Evolutionary conservation across 495 filamentous ascomycete species (phyloP).

Genomic region (Hyaloscypha bicolor): DNA sequence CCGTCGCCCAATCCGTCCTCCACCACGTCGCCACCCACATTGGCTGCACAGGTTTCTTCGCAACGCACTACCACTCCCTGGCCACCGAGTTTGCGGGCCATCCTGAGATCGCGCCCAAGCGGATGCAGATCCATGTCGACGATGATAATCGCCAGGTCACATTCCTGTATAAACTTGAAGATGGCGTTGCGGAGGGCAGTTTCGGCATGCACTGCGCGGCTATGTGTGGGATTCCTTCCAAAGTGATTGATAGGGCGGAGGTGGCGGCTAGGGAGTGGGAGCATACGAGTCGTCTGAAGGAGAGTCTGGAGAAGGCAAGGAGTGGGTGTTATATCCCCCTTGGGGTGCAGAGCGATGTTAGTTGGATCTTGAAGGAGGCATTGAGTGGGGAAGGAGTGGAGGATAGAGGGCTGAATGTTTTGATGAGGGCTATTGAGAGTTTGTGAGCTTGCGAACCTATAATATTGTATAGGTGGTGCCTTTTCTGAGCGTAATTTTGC

Average conservation of each 20-base stretch:
- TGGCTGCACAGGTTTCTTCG: conserved; percentile 95
- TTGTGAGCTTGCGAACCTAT: conserved; percentile 38
- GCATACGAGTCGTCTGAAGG: conserved; percentile 85
- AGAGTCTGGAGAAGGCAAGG: conserved; percentile 80
- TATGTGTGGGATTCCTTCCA: conserved; percentile 91
- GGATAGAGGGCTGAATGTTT: conserved; percentile 61
- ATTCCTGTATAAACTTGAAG: conserved; percentile 94
- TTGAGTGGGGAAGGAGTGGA: conserved; percentile 43
- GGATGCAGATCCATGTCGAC: conserved; percentile 95
- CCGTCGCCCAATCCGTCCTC: conserved; percentile 93
- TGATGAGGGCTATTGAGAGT: conserved; percentile 75
- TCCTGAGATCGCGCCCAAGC: conserved; percentile 79
- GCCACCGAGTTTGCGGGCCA: conserved; percentile 87
- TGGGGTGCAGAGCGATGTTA: conserved; percentile 89
- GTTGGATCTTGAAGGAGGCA: conserved; percentile 69
- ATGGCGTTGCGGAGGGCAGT: conserved; percentile 93
- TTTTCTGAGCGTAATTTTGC: background rate
- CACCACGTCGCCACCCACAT: conserved; percentile 94
- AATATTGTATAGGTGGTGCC: background rate
- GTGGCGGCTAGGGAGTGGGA: conserved; percentile 93
- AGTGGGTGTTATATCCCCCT: conserved; percentile 78
- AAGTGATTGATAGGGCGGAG: conserved; percentile 86
- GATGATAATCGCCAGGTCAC: conserved; percentile 80
- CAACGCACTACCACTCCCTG: conserved; percentile 95
- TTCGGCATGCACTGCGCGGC: conserved; percentile 99